Conservation (phyloP, 2,329 filamentous ascomycete species). For the Davidsoniella neocaledoniae region DNA sequence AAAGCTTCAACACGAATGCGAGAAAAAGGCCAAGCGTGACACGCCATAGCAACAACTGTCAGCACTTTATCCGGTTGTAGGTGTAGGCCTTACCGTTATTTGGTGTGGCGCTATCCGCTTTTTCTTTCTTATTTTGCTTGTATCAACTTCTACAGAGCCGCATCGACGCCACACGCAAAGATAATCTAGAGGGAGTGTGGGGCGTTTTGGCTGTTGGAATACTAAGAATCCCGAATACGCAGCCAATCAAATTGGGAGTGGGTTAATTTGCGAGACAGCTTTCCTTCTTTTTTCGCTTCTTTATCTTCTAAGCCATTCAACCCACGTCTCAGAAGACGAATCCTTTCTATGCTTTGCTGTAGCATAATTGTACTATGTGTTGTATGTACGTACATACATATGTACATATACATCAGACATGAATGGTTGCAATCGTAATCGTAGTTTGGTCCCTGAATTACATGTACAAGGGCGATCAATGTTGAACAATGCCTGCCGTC, state of each 20-base stretch:
- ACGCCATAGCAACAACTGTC: neutral
- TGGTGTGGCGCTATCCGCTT: too few species aligned
- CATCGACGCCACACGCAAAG: too few species aligned
- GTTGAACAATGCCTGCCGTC: neutral
- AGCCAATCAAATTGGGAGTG: neutral
- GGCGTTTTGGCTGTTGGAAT: neutral
- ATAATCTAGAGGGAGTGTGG: too few species aligned
- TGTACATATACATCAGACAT: neutral
- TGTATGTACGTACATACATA: too few species aligned
- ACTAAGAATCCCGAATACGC: conserved; percentile 6
- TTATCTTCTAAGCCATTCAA: neutral
- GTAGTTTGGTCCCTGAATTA: neutral
- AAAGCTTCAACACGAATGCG: conserved; percentile 4
- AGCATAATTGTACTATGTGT: neutral
- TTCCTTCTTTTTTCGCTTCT: neutral
- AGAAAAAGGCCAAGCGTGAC: neutral
- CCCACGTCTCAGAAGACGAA: neutral
- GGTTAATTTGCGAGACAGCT: neutral
- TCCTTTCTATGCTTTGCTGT: neutral
- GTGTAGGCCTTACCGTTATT: too few species aligned
- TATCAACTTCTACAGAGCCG: too few species aligned
- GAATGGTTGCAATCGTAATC: neutral
- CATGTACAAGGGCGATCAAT: neutral
- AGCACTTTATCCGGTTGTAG: neutral
- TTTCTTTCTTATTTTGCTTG: too few species aligned